These are phyloP conservation scores for Teunomyces cretensis DNA, from an alignment of 805 yeast genomes.

Conservation along the genomic window DNA sequence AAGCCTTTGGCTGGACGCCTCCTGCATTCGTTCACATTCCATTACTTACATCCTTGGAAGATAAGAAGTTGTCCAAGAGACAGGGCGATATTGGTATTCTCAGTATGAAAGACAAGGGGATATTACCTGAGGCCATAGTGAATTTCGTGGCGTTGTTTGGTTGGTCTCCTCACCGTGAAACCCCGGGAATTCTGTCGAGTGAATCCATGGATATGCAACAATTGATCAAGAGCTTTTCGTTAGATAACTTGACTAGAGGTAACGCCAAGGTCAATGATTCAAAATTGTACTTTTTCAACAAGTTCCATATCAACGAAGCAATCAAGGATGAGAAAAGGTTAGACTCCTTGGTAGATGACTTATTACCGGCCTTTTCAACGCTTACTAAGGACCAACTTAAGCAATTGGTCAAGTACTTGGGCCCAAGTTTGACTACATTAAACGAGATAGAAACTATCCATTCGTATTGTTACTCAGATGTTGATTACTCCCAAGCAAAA, in stretches of 20 bases:
- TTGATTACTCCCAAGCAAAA: slow-evolving; percentile 26
- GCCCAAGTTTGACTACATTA: slow-evolving; percentile 51
- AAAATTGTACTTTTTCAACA: slow-evolving; percentile 77
- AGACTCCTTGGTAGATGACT: slow-evolving; percentile 34
- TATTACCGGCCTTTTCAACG: slow-evolving; percentile 18
- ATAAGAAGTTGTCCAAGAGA: slow-evolving; percentile 83
- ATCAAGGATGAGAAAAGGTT: slow-evolving; percentile 39
- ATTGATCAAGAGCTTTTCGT: slow-evolving; percentile 54
- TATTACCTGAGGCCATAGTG: slow-evolving; percentile 81
- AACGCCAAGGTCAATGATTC: slow-evolving; percentile 86
- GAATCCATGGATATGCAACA: slow-evolving; percentile 56
- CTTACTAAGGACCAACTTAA: slow-evolving; percentile 31
- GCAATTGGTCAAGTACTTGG: slow-evolving; percentile 43
- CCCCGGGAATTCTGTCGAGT: slow-evolving; percentile 44
- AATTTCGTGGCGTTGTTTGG: slow-evolving; percentile 91
- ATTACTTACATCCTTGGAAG: slow-evolving; percentile 66
- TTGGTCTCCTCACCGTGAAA: slow-evolving; percentile 79
- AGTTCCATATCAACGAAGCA: slow-evolving; percentile 54
- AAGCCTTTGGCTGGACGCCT: slow-evolving; percentile 80
- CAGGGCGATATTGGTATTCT: slow-evolving; percentile 76
- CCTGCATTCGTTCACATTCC: slow-evolving; percentile 92
- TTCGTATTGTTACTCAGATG: slow-evolving; percentile 47
- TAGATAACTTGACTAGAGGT: slow-evolving; percentile 83
- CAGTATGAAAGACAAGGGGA: slow-evolving; percentile 56
- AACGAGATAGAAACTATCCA: slow-evolving; percentile 51